Evolutionary conservation across 768 basidiomycete genomes (phyloP), one percentile per base, ranked within the genome.

Genomic region (Dioszegia crocea): DNA sequence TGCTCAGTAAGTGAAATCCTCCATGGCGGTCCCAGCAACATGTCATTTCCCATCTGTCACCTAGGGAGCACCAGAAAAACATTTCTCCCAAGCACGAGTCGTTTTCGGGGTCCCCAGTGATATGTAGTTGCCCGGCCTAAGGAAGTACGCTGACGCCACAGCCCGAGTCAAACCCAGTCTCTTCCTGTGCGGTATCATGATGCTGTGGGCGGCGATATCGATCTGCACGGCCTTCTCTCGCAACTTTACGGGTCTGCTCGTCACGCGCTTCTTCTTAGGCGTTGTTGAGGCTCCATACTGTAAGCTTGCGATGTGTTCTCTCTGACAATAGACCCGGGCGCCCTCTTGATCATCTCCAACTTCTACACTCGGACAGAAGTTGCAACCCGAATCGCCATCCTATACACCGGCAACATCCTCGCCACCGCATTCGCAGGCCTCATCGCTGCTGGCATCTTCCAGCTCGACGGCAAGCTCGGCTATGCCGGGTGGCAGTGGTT

Each of bases 371-470:
- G 83, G 74, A 78, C 83, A 71, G 80, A 91, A 80, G 78, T 86
- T 8, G 80, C 79, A 6, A 70, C 71, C 57, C 82, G 84, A 63
- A 89, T 90, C 12, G 78, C 81, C 26, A 81, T 81, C 21, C 45
- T 67, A 12, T 67, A 64, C 53, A 57, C 59, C 16, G 59, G 43
- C 9, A 61, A 61, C 59, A 63, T 63, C 36, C 51, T 57, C 31
- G 60, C 59, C 23, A 59, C 56, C 16, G 39, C 60, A 19, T 57
- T 61, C 21, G 59, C 60, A n/a, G 60, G 66, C n/a, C 52, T 91
- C 12, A 83, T 91, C 51, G 88, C 88, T 11, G 86, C 87, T 29
- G 85, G 83, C 1, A 87, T 91, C 52, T 81, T 91, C 17, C 80
- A 83, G 63, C 88, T 90, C 86, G 82, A 88, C 38, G 86, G 85